Conservation (phyloP, 2,329 filamentous ascomycete genomes). For the Dactylellina parvicollis region DNA sequence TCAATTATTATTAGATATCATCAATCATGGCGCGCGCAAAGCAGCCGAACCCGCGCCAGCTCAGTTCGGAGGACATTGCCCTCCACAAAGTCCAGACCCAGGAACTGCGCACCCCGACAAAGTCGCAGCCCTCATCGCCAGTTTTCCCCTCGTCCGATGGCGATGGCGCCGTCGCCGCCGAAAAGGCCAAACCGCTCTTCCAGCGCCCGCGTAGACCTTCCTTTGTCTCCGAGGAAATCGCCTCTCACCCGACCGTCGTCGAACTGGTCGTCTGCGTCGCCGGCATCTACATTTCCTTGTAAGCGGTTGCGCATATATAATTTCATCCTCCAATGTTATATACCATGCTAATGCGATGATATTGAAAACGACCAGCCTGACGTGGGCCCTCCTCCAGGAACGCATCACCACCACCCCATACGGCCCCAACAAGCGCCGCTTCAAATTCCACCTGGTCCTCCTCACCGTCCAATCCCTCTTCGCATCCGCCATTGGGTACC, state of each 20-base stretch:
- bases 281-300: conserved; percentile 98
- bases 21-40: conserved; percentile 48
- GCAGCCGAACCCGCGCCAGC: conserved; percentile 52
- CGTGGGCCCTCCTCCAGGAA: conserved; percentile 96
- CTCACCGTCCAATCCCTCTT: conserved; percentile 95
- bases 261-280: conserved; percentile 87
- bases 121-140: conserved; percentile 48
- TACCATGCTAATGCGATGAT: background rate
- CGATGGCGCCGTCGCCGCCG: no score
- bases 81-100: conserved; percentile 48
- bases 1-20: background rate
- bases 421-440: conserved; percentile 76
- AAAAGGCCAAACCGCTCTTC: conserved; percentile 25
- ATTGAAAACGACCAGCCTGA: conserved; percentile 69
- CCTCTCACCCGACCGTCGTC: conserved; percentile 62
- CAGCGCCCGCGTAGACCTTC: conserved; percentile 43
- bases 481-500: conserved; percentile 80
- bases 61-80: conserved; percentile 52
- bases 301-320: no score
- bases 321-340: conserved; percentile 56
- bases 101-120: conserved; percentile 46
- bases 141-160: conserved; percentile 36
- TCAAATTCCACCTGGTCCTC: conserved; percentile 92
- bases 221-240: conserved; percentile 41
- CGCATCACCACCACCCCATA: conserved; percentile 94